Percentiles rank a stretch among this genome's conserved stretches.
Evolutionary conservation across 768 basidiomycete species (phyloP).

Genomic region (Boletus fagicola): DNA sequence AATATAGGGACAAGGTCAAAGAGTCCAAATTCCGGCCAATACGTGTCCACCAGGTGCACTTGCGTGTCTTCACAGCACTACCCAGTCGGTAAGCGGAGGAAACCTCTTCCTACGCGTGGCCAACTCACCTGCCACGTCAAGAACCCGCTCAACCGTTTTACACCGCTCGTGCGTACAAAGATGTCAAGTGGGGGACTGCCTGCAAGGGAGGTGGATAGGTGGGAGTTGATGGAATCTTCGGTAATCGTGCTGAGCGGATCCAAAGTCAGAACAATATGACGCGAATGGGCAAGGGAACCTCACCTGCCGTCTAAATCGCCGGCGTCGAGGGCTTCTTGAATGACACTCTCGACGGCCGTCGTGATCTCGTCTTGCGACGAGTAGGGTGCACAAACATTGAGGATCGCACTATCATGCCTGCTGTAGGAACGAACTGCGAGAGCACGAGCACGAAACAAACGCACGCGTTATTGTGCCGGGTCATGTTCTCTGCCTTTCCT

Average conservation of each 20-base stretch:
- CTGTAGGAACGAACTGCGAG: background rate
- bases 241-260: constrained; percentile 47
- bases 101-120: background rate
- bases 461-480: constrained; percentile 69
- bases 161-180: constrained; percentile 88
- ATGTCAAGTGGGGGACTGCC: constrained; percentile 85
- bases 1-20: constrained; percentile 85
- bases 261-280: background rate
- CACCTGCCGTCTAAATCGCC: constrained; percentile 32
- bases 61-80: constrained; percentile 84
- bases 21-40: constrained; percentile 94
- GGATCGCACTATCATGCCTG: constrained; percentile 60
- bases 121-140: constrained; percentile 89
- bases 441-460: background rate
- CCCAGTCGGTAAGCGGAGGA: background rate
- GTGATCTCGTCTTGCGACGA: constrained; percentile 90
- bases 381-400: constrained; percentile 94
- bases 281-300: constrained; percentile 1
- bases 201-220: constrained; percentile 61
- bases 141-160: constrained; percentile 62
- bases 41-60: constrained; percentile 77
- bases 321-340: constrained; percentile 34
- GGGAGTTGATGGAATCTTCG: constrained; percentile 62
- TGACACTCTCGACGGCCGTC: constrained; percentile 53
- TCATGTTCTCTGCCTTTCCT: constrained; percentile 70